Evolutionary conservation across 2,329 filamentous ascomycete species (phyloP).

Genomic region (Fusarium liriodendri): DNA sequence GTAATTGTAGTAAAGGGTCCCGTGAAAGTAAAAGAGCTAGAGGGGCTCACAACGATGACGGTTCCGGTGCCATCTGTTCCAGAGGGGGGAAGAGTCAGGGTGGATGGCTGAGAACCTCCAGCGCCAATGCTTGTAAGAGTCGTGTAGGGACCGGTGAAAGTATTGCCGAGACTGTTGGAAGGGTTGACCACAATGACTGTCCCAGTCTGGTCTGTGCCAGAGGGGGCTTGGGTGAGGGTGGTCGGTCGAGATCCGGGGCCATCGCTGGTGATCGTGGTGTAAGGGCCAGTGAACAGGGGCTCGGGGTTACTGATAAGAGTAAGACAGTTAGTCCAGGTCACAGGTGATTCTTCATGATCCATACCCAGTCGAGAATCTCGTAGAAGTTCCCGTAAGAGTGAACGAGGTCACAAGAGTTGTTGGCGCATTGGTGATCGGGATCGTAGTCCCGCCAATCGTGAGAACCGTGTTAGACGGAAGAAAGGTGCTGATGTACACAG

Average conservation of each 20-base stretch:
- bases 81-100: not conserved
- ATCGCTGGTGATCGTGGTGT: not conserved
- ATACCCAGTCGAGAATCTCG: not conserved
- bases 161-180: not conserved
- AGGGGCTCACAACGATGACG: not conserved
- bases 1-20: not conserved
- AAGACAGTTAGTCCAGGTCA: not conserved
- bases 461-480: not conserved
- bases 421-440: not conserved
- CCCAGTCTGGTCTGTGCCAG: not conserved
- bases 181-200: not conserved
- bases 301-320: not conserved
- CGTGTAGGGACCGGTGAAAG: not conserved
- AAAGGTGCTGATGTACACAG: not conserved
- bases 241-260: not conserved
- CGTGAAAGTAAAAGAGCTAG: not conserved
- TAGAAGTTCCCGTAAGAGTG: not conserved
- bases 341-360: not conserved
- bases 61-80: not conserved
- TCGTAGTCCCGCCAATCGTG: not conserved
- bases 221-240: not conserved
- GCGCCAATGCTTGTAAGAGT: not conserved
- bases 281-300: not conserved
- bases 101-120: not conserved
- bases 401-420: not conserved